Percentiles rank a stretch among this genome's conserved stretches.
These are phyloP conservation scores for Psilocybe sp. DNA, from an alignment of 768 basidiomycete genomes.

Conservation along the genomic window DNA sequence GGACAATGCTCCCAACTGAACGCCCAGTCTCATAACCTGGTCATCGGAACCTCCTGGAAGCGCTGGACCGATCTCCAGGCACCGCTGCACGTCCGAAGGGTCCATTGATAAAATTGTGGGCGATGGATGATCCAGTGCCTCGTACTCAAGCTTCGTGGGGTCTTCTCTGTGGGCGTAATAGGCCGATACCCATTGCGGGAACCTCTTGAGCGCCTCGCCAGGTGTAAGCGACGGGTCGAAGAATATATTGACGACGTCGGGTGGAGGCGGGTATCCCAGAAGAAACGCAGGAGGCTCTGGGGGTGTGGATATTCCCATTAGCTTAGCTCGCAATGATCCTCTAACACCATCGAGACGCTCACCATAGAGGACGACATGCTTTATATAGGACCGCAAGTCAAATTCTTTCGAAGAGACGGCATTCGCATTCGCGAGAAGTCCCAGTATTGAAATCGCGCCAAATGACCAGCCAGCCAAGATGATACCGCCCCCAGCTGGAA, in stretches of 20 bases:
- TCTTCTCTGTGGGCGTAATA: constrained; percentile 5
- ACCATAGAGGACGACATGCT: constrained; percentile 5
- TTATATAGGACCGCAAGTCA: neutral
- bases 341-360: neutral
- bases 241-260: constrained; percentile 2
- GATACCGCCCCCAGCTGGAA: constrained; percentile 1
- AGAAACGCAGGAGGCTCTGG: constrained; percentile 5
- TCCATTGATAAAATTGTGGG: constrained; percentile 3
- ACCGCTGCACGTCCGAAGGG: neutral
- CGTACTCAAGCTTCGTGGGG: constrained; percentile 1
- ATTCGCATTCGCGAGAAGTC: constrained; percentile 3
- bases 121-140: neutral
- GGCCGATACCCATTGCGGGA: constrained; percentile 6
- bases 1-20: constrained; percentile 1
- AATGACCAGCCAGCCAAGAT: constrained; percentile 6
- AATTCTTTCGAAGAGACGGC: neutral
- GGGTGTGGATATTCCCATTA: neutral
- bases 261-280: constrained; percentile 3
- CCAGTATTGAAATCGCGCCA: neutral
- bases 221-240: constrained; percentile 4
- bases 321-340: neutral
- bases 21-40: neutral
- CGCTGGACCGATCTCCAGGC: constrained; percentile 5
- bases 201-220: constrained; percentile 1
- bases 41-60: constrained; percentile 6